Conservation (phyloP, 371 early-diverging fungal genomes). For the Fennellomyces sp. region DNA sequence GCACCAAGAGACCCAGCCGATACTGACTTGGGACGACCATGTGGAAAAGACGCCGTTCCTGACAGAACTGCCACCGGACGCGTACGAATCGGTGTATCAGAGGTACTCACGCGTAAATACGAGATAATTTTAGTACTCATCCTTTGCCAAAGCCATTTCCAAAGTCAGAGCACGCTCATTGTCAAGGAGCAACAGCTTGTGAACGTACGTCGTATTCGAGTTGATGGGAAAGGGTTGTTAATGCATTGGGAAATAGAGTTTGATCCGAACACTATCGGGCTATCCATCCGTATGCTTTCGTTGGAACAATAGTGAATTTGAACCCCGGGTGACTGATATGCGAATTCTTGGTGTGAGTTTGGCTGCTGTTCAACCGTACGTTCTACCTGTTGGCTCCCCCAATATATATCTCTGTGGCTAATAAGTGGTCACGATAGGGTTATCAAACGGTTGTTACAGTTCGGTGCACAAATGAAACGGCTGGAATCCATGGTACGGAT, state of each 20-base stretch:
- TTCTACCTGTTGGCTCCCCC: not conserved
- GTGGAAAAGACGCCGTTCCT: constrained; percentile 33
- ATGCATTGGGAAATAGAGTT: constrained; percentile 20
- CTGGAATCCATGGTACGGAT: constrained; percentile 30
- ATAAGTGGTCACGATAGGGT: not conserved
- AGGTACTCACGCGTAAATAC: constrained; percentile 15
- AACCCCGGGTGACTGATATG: constrained; percentile 18
- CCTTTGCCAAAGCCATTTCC: not conserved
- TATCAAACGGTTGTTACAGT: constrained; percentile 29
- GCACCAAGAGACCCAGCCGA: not conserved
- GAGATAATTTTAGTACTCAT: too few species aligned
- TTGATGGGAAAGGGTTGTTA: constrained; percentile 5
- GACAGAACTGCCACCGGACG: constrained; percentile 32
- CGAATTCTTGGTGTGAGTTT: constrained; percentile 50
- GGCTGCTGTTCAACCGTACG: constrained; percentile 25
- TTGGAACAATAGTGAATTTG: constrained; percentile 33
- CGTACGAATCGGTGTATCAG: constrained; percentile 38
- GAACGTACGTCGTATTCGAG: constrained; percentile 10
- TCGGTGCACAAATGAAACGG: constrained; percentile 38
- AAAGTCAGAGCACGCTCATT: not conserved
- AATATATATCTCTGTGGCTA: too few species aligned
- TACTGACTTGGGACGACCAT: constrained; percentile 2
- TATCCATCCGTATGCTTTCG: constrained; percentile 36
- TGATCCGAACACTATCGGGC: constrained; percentile 8
- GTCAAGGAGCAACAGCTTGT: constrained; percentile 21